Conservation (phyloP, 768 basidiomycete genomes). For the Pleurotus salmoneostramineus region DNA sequence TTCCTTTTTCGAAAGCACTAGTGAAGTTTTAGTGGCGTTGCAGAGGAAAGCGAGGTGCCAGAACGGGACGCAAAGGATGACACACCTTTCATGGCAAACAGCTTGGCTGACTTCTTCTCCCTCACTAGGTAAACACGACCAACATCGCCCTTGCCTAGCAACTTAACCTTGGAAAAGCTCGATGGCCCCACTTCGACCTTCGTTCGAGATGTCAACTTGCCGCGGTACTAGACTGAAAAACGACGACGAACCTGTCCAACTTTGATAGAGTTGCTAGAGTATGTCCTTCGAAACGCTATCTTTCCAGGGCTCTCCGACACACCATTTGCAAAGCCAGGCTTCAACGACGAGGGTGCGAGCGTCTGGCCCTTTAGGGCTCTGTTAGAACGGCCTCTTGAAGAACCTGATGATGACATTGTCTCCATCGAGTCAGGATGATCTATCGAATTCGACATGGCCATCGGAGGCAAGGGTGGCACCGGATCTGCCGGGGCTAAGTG, state of each 20-base stretch:
- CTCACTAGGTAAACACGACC: slow-evolving; percentile 97
- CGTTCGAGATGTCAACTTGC: slow-evolving; percentile 9
- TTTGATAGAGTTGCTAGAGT: slow-evolving; percentile 97
- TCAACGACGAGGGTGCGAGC: slow-evolving; percentile 29
- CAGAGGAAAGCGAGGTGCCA: slow-evolving; percentile 21
- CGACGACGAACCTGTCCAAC: slow-evolving; percentile 65
- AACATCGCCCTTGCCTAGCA: slow-evolving; percentile 98
- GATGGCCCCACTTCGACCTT: slow-evolving; percentile 93
- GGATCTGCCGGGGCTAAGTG: slow-evolving; percentile 67
- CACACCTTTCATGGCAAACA: slow-evolving; percentile 99
- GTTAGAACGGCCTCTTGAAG: slow-evolving; percentile 54
- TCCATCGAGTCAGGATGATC: slow-evolving; percentile 71
- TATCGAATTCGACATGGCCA: slow-evolving; percentile 45
- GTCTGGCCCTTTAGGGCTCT: slow-evolving; percentile 36
- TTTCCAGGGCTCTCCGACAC: slow-evolving; percentile 49
- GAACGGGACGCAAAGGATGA: slow-evolving; percentile 11
- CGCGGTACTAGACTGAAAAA: slow-evolving; percentile 5
- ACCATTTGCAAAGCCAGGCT: slow-evolving; percentile 43
- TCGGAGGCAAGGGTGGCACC: slow-evolving; percentile 52
- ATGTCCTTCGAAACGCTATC: slow-evolving; percentile 86
- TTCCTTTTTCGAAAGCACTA: slow-evolving; percentile 97
- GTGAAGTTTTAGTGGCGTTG: slow-evolving; percentile 25
- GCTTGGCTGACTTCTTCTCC: slow-evolving; percentile 95
- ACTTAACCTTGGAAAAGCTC: slow-evolving; percentile 94
- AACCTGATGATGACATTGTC: slow-evolving; percentile 66